Evolutionary conservation across 306 rosid genomes (phyloP), one percentile per base, ranked within the genome.

Genomic region (Datisca glomerata): DNA sequence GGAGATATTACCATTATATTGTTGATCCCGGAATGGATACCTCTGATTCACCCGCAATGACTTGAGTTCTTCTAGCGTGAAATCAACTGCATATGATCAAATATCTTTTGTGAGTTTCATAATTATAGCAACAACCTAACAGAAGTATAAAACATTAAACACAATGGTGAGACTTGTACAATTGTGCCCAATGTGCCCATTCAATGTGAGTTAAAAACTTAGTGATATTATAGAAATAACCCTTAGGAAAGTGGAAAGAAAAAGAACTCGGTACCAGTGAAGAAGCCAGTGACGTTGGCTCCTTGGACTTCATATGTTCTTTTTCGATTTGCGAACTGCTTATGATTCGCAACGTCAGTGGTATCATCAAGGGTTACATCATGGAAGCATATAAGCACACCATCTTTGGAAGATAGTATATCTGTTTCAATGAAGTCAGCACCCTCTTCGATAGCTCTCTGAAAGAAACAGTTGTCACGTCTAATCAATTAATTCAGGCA

Each of bases 391-490:
- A 89, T 68, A 44, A 80, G 93, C 53, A 70, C 69, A 33, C 98
- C 98, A 50, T 84, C 98, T 70, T 72, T 78, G 48, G 98, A 84
- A 64, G 98, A 63, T 19, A 72, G 56, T 51, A 89, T 70, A 58
- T 89, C 98, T 1, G 93, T 63, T 63, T 89, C 98, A 59, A 89
- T 84, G 79, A 89, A 89, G 78, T 89, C 98, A 29, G 95, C 63
- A 14, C 98, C 98, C 64, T 89, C 98, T 69, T 75, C 74, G 69
- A 89, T 78, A 46, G 98, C 98, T 64, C 79, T 89, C 98, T 84
- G 65, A 78, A 72, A 56, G 19, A 45, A 35, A 47, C 3, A 40
- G 27, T 24, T 31, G n/a, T 11, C 2, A 31, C 17, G 17, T 34
- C 55, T 81, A 22, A 56, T 24, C 43, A 33, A 43, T 44, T 37